A percentile compares a stretch with the other conserved stretches of the same genome.
phyloP scores from a whole-genome alignment of 75 land plant genomes.

The Pinus tabuliformis region DNA sequence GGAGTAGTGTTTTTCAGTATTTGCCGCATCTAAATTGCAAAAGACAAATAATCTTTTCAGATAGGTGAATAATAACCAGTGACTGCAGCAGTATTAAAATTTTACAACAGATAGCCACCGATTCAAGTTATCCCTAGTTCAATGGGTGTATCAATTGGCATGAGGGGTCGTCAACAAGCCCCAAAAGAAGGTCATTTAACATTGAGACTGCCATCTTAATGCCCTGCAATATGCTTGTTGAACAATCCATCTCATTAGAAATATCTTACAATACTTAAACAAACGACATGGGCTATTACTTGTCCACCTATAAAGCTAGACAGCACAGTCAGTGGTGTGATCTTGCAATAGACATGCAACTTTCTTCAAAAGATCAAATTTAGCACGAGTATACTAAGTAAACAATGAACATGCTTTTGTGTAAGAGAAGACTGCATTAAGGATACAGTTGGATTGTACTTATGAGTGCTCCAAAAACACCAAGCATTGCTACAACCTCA shows the following conservation, averaged over 20 bases:
- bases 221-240: neutral
- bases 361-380: too few relatives aligned
- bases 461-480: conserved; percentile 59
- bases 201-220: neutral
- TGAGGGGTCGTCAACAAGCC: neutral
- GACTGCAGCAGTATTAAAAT: too few relatives aligned
- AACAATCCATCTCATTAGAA: neutral
- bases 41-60: too few relatives aligned
- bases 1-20: too few relatives aligned
- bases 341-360: too few relatives aligned
- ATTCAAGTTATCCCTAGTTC: neutral
- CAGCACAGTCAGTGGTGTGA: neutral
- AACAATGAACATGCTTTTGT: neutral
- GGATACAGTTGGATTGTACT: conserved; percentile 69
- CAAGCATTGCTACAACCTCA: conserved; percentile 66
- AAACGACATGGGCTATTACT: neutral
- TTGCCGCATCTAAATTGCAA: too few relatives aligned
- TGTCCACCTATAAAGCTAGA: neutral
- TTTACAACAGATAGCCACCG: neutral
- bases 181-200: neutral
- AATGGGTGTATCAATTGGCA: neutral
- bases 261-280: neutral
- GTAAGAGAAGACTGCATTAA: neutral
- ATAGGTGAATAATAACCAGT: too few relatives aligned
- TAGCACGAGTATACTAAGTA: too few relatives aligned